Evolutionary conservation across 495 filamentous ascomycete genomes (phyloP).

Genomic region (Copromyces sp.): DNA sequence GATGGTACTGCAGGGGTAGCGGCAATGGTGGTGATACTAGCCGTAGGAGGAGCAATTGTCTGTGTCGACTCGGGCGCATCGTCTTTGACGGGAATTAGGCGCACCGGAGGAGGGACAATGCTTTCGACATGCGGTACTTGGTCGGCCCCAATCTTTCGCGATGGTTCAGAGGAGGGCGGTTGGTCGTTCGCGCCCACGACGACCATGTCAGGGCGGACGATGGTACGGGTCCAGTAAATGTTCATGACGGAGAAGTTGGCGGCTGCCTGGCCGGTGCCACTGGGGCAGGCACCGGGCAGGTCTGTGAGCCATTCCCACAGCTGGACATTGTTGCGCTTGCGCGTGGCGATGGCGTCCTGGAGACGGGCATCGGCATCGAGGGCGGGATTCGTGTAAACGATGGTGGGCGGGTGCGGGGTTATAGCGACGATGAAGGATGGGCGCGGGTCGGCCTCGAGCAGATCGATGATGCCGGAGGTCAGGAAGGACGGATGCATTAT

Average conservation of each 20-base stretch:
- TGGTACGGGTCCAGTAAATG: slow-evolving; percentile 29
- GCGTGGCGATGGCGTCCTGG: slow-evolving; percentile 10
- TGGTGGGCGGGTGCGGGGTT: slow-evolving; percentile 17
- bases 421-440: slow-evolving; percentile 31
- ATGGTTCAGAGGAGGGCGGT: slow-evolving; percentile 2
- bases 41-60: neutral
- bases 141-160: slow-evolving; percentile 11
- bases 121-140: neutral
- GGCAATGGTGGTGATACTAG: neutral
- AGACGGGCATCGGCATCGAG: slow-evolving; percentile 11
- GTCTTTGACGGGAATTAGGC: slow-evolving; percentile 11
- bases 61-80: neutral
- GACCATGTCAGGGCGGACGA: slow-evolving; percentile 24
- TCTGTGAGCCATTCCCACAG: slow-evolving; percentile 25
- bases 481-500: slow-evolving; percentile 18
- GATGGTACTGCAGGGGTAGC: neutral
- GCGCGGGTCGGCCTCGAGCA: slow-evolving; percentile 31
- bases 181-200: slow-evolving; percentile 31
- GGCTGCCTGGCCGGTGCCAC: neutral
- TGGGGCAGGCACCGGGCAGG: neutral
- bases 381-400: slow-evolving; percentile 27
- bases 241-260: slow-evolving; percentile 19
- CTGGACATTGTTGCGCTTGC: slow-evolving; percentile 8
- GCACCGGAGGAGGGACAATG: slow-evolving; percentile 3
- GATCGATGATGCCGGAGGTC: slow-evolving; percentile 22